Conservation (phyloP, 805 yeast genomes). For the Candida loeiensis region DNA sequence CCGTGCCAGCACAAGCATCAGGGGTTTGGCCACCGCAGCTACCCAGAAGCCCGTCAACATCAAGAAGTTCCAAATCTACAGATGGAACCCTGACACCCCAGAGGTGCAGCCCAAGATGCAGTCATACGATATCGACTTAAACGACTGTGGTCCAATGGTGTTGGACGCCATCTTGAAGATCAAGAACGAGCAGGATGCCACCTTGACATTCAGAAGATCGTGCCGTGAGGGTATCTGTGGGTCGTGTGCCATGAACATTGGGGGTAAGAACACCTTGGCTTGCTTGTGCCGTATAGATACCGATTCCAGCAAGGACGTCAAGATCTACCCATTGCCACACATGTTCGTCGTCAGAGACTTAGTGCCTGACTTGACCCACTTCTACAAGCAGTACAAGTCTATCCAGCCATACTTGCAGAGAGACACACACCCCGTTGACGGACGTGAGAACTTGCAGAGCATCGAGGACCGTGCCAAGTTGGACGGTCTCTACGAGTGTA, state of each 20-base stretch:
- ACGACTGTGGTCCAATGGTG: constrained; percentile 96
- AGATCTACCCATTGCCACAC: constrained; percentile 96
- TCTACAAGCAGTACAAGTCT: constrained; percentile 97
- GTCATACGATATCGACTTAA: constrained; percentile 78
- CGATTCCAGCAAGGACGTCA: constrained; percentile 67
- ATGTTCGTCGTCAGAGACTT: constrained; percentile 96
- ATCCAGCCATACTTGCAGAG: constrained; percentile 96
- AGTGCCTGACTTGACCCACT: constrained; percentile 96
- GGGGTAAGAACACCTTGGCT: constrained; percentile 95
- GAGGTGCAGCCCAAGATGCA: constrained; percentile 85
- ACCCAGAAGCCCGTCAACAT: constrained; percentile 45
- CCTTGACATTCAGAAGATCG: constrained; percentile 94
- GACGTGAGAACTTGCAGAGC: constrained; percentile 88
- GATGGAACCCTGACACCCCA: constrained; percentile 98
- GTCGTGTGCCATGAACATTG: constrained; percentile 99
- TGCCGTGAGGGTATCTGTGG: constrained; percentile 99
- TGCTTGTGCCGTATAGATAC: constrained; percentile 92
- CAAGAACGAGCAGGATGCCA: constrained; percentile 94
- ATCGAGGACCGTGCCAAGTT: constrained; percentile 91
- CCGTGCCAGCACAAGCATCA: constrained; percentile 16
- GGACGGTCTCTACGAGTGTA: constrained; percentile 97
- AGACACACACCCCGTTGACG: constrained; percentile 74
- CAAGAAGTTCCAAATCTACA: constrained; percentile 87
- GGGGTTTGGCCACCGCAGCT: constrained; percentile 51
- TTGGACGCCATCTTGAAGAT: constrained; percentile 91